Evolutionary conservation across 805 yeast genomes (phyloP).

Genomic region (fission yeast (Schizosaccharomyces pombe)): DNA sequence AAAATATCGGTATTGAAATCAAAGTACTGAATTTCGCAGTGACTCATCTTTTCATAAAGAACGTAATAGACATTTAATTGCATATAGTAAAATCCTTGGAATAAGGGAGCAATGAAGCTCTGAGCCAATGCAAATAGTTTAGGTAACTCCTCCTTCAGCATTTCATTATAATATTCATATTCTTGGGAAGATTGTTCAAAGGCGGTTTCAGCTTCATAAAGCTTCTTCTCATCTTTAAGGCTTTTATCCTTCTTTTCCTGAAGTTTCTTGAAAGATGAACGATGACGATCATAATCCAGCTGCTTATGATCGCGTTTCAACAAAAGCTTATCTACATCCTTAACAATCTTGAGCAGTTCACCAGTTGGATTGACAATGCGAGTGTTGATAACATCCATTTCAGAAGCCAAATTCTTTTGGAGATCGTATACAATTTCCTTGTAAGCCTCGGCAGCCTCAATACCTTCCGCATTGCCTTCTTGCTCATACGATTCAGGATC

Average conservation of each 20-base stretch:
- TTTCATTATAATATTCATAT: constrained; percentile 82
- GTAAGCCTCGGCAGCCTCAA: constrained; percentile 80
- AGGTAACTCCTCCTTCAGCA: constrained; percentile 80
- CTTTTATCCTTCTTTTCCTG: constrained; percentile 66
- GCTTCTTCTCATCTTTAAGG: constrained; percentile 71
- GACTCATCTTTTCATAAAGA: constrained; percentile 73
- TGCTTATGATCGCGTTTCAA: constrained; percentile 88
- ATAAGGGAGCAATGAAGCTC: constrained; percentile 77
- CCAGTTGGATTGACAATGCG: constrained; percentile 81
- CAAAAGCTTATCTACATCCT: constrained; percentile 74
- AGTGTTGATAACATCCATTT: constrained; percentile 71
- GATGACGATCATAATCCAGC: constrained; percentile 74
- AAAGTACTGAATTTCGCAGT: constrained; percentile 89
- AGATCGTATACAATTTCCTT: constrained; percentile 68
- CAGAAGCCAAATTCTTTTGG: constrained; percentile 72
- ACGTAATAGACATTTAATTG: constrained; percentile 92
- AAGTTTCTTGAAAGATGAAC: constrained; percentile 40
- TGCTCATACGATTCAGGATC: constrained; percentile 71
- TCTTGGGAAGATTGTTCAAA: constrained; percentile 83
- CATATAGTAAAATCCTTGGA: constrained; percentile 89
- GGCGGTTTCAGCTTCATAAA: constrained; percentile 75
- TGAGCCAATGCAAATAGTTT: constrained; percentile 68
- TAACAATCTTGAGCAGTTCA: constrained; percentile 62
- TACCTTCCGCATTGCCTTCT: constrained; percentile 93
- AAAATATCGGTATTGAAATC: constrained; percentile 52